phyloP scores from a whole-genome alignment of 2,329 filamentous ascomycete genomes.

The Sporothrix curviconia region DNA sequence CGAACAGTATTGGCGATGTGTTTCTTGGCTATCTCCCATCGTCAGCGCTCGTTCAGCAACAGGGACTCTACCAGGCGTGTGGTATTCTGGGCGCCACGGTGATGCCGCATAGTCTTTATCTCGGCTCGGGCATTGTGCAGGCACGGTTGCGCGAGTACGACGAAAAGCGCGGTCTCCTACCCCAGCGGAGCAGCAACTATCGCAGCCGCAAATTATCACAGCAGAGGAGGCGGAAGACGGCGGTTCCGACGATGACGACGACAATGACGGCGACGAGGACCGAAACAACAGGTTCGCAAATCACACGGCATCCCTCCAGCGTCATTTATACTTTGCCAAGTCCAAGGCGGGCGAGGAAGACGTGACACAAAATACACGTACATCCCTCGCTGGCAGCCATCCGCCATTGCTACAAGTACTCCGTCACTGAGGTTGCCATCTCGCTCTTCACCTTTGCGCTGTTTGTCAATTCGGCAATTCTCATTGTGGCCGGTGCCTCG shows the following conservation, averaged over 20 bases:
- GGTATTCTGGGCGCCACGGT: constrained; percentile 72
- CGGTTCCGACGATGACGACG: constrained; percentile 22
- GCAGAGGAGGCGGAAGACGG: constrained; percentile 23
- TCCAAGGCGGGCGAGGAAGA: constrained; percentile 16
- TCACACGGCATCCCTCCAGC: not conserved
- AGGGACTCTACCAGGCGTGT: constrained; percentile 61
- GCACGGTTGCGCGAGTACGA: constrained; percentile 60
- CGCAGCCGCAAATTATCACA: not conserved
- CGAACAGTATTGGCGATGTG: constrained; percentile 47
- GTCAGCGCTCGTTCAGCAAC: constrained; percentile 46
- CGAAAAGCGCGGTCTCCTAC: constrained; percentile 47
- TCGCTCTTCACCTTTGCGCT: constrained; percentile 77
- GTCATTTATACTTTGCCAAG: not conserved
- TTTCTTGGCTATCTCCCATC: constrained; percentile 62
- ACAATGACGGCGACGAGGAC: constrained; percentile 13
- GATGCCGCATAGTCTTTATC: constrained; percentile 63
- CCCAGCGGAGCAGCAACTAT: constrained; percentile 20
- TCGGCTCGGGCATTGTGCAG: constrained; percentile 64
- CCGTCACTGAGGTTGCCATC: constrained; percentile 61
- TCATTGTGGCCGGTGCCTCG: constrained; percentile 74
- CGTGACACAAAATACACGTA: constrained; percentile 48
- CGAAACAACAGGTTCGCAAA: not conserved
- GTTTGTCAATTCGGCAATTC: constrained; percentile 76
- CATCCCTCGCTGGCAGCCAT: constrained; percentile 68
- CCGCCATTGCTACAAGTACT: constrained; percentile 65